These are phyloP conservation scores for Rhodotorula graminis DNA, from an alignment of 768 basidiomycete genomes.

Conservation along the genomic window DNA sequence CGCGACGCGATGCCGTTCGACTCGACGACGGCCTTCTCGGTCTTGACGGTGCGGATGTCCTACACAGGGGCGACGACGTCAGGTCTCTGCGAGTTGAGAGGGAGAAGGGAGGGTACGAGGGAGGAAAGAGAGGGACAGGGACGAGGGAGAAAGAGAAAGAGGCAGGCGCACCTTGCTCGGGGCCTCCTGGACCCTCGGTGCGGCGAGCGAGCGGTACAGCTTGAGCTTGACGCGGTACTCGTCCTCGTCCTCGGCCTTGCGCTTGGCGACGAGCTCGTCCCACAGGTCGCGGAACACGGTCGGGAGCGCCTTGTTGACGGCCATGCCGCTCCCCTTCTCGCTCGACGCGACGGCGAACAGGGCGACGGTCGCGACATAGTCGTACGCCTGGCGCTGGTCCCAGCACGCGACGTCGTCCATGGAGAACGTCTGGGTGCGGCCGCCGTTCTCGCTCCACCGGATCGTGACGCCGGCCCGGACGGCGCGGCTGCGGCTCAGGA, in stretches of 20 bases:
- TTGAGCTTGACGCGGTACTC: conserved; percentile 69
- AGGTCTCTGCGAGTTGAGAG: no score
- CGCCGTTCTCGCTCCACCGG: conserved; percentile 56
- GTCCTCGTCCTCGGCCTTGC: conserved; percentile 60
- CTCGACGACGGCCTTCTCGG: conserved; percentile 10
- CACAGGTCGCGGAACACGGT: conserved; percentile 79
- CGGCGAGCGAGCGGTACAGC: conserved; percentile 61
- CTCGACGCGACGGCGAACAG: conserved; percentile 62
- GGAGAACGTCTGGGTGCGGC: conserved; percentile 44
- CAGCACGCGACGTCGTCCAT: conserved; percentile 80
- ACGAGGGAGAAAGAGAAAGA: no score
- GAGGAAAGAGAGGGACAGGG: no score
- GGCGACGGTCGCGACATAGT: conserved; percentile 81
- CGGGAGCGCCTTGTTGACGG: conserved; percentile 61
- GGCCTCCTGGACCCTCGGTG: conserved; percentile 39
- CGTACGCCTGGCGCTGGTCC: conserved; percentile 72
- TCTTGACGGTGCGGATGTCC: conserved; percentile 9
- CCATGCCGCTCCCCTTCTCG: conserved; percentile 47
- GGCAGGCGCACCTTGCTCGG: conserved; percentile 14
- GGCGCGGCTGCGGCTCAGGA: conserved; percentile 65
- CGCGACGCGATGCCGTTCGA: conserved; percentile 5
- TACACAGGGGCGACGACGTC: neutral
- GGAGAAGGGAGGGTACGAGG: no score
- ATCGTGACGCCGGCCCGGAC: conserved; percentile 68
- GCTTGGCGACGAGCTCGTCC: conserved; percentile 71